phyloP scores from a whole-genome alignment of 371 early-diverging fungal genomes.

The Mortierella polycephala region DNA sequence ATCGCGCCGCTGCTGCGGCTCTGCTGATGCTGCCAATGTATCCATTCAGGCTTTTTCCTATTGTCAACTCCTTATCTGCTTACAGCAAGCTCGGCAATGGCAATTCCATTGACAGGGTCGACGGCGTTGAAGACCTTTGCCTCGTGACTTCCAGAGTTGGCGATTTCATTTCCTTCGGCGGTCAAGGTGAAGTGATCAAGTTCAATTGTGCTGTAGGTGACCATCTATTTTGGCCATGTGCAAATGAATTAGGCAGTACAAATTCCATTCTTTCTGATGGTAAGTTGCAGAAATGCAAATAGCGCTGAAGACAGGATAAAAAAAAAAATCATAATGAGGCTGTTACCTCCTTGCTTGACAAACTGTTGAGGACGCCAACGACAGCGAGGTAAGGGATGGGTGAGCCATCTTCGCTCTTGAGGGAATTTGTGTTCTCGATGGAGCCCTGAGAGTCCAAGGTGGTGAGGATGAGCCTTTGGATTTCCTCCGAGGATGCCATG shows the following conservation, averaged over 20 bases:
- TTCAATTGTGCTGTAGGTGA: constrained; percentile 84
- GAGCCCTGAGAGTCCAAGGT: constrained; percentile 71
- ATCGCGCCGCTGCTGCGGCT: no score
- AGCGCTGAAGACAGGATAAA: neutral
- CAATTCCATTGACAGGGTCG: constrained; percentile 82
- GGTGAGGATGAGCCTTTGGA: constrained; percentile 76
- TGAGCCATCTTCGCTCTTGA: constrained; percentile 64
- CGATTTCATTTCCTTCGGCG: constrained; percentile 88
- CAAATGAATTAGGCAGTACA: neutral
- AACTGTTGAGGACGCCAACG: constrained; percentile 87
- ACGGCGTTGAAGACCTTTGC: constrained; percentile 93
- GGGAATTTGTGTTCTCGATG: constrained; percentile 72
- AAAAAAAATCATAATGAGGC: neutral
- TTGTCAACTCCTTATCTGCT: constrained; percentile 1
- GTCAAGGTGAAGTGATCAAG: constrained; percentile 85
- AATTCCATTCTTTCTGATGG: neutral
- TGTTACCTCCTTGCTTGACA: constrained; percentile 87
- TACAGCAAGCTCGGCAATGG: constrained; percentile 84
- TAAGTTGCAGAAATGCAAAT: no score
- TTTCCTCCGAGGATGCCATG: constrained; percentile 62
- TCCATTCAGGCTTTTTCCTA: neutral
- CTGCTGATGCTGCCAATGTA: neutral
- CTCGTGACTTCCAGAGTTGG: constrained; percentile 92
- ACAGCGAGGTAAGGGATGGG: constrained; percentile 75
- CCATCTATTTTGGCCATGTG: constrained; percentile 69